phyloP scores from a whole-genome alignment of 2,329 filamentous ascomycete species.

The Fusarium napiforme region DNA sequence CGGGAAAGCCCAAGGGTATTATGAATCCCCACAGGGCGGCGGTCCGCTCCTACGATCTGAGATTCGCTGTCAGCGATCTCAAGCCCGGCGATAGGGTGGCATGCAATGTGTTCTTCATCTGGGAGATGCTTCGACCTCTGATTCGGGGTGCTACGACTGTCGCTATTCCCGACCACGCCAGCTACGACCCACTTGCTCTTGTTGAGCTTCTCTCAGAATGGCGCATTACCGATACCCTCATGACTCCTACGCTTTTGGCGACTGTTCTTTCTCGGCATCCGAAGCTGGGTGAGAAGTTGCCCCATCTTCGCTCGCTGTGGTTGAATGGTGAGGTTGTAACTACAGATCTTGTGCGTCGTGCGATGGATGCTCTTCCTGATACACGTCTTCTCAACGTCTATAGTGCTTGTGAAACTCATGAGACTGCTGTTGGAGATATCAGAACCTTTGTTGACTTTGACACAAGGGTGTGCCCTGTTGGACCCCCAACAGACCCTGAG shows the following conservation, averaged over 20 bases:
- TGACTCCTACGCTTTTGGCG: conserved; percentile 83
- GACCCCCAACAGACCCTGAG: conserved; percentile 73
- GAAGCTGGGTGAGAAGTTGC: conserved; percentile 70
- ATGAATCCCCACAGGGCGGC: conserved; percentile 81
- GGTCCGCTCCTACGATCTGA: conserved; percentile 77
- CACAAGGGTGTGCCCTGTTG: conserved; percentile 77
- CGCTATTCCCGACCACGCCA: conserved; percentile 78
- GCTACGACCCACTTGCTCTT: conserved; percentile 80
- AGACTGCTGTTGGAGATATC: conserved; percentile 82
- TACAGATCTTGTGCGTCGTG: conserved; percentile 77
- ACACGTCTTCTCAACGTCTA: conserved; percentile 81
- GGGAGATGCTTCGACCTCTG: conserved; percentile 83
- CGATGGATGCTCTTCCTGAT: conserved; percentile 73
- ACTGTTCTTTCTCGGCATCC: conserved; percentile 78
- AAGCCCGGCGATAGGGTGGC: conserved; percentile 79
- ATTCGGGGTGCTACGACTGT: conserved; percentile 81
- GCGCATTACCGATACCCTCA: conserved; percentile 80
- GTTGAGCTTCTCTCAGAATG: conserved; percentile 75
- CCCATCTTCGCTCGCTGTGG: conserved; percentile 77
- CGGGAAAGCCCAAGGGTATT: conserved; percentile 83
- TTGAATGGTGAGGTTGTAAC: conserved; percentile 86
- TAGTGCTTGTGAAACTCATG: conserved; percentile 84
- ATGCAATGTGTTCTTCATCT: conserved; percentile 90
- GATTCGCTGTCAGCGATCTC: conserved; percentile 77
- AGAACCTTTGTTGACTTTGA: conserved; percentile 72